Conservation (phyloP, 495 filamentous ascomycete species). For the Aspergillus diversus region DNA sequence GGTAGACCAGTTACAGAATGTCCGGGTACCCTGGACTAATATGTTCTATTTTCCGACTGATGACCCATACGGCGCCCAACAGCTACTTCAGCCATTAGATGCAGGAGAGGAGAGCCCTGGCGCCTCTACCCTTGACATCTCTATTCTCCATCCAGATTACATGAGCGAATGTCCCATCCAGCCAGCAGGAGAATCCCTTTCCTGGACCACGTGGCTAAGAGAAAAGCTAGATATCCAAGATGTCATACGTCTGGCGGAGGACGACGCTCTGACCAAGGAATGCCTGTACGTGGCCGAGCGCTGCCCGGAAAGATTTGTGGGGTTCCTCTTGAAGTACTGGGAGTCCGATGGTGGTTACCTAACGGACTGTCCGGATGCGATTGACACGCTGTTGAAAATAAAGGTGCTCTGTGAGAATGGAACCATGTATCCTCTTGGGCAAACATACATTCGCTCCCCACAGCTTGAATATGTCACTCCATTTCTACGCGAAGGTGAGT, state of each 20-base stretch:
- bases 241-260: slow-evolving; percentile 1
- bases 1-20: neutral
- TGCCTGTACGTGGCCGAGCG: slow-evolving; percentile 29
- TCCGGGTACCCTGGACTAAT: neutral
- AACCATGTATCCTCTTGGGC: slow-evolving; percentile 16
- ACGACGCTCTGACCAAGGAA: slow-evolving; percentile 23
- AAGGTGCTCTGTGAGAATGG: slow-evolving; percentile 21
- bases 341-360: neutral
- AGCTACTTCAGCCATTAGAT: slow-evolving; percentile 22
- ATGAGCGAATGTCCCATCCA: slow-evolving; percentile 15
- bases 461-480: slow-evolving; percentile 17
- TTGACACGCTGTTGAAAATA: slow-evolving; percentile 6
- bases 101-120: neutral
- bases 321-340: slow-evolving; percentile 30
- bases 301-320: slow-evolving; percentile 32
- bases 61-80: slow-evolving; percentile 24
- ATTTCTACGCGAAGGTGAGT: slow-evolving; percentile 27
- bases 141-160: slow-evolving; percentile 16
- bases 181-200: slow-evolving; percentile 14
- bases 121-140: slow-evolving; percentile 5
- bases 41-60: slow-evolving; percentile 25
- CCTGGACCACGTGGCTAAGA: slow-evolving; percentile 19
- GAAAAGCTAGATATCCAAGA: slow-evolving; percentile 15
- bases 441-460: slow-evolving; percentile 22
- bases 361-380: neutral